These are phyloP conservation scores for Solanum appendiculatum DNA, from an alignment of 257 asterid species.

Conservation along the genomic window DNA sequence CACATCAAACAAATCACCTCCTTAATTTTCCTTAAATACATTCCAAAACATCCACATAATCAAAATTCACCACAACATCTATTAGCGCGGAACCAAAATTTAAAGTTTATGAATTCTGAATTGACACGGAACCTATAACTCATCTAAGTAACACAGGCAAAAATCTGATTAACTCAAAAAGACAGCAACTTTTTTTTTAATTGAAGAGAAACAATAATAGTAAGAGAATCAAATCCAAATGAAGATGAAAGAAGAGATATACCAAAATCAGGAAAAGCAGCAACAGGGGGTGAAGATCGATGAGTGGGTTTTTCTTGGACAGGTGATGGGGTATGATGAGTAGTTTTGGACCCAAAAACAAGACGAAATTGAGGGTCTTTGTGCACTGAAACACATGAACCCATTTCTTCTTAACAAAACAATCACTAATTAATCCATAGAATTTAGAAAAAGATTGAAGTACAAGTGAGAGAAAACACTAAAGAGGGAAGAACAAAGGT, in stretches of 20 bases:
- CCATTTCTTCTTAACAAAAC: constrained; percentile 7
- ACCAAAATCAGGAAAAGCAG: constrained; percentile 17
- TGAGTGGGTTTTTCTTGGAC: neutral
- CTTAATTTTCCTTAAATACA: neutral
- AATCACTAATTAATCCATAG: neutral
- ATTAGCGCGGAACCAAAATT: neutral
- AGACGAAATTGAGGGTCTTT: constrained; percentile 24
- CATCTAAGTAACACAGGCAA: neutral
- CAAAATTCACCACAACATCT: neutral
- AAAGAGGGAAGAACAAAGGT: neutral
- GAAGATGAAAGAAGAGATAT: neutral
- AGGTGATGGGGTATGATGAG: constrained; percentile 43
- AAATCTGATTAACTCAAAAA: neutral
- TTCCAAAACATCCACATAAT: neutral
- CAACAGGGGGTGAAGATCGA: neutral
- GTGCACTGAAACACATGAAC: constrained; percentile 29
- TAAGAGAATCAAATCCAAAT: neutral
- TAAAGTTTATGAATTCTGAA: neutral
- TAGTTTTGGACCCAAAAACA: constrained; percentile 29
- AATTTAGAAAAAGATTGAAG: neutral
- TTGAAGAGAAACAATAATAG: neutral
- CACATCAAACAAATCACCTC: neutral
- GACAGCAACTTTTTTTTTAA: neutral
- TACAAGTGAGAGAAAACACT: neutral
- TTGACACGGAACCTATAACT: neutral